phyloP scores from a whole-genome alignment of 2,329 filamentous ascomycete genomes.

The Beauveria australis region DNA sequence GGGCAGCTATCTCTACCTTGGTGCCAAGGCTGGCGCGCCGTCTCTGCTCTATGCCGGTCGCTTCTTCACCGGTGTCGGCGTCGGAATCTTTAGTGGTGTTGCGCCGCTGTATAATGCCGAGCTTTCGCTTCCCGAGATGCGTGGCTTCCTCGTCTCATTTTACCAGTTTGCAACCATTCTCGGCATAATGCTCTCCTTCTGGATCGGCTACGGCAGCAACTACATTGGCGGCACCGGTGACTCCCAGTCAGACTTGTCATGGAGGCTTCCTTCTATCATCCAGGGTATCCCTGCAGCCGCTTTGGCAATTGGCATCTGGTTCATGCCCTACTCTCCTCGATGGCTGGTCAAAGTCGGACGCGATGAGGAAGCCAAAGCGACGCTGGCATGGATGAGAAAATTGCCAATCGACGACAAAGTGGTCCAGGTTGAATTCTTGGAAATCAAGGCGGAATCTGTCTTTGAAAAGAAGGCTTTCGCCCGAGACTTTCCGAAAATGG shows the following conservation, averaged over 20 bases:
- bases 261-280: conserved; percentile 37
- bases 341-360: conserved; percentile 67
- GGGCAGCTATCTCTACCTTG: conserved; percentile 36
- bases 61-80: conserved; percentile 41
- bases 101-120: conserved; percentile 42
- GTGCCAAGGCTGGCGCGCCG: conserved; percentile 30
- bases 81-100: conserved; percentile 38
- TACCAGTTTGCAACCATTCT: conserved; percentile 56
- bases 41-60: conserved; percentile 38
- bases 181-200: conserved; percentile 45
- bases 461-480: conserved; percentile 67
- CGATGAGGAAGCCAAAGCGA: conserved; percentile 53
- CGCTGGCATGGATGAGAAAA: conserved; percentile 54
- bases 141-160: conserved; percentile 56
- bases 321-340: conserved; percentile 71
- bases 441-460: conserved; percentile 70
- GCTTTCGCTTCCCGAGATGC: conserved; percentile 53
- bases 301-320: conserved; percentile 62
- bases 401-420: conserved; percentile 55
- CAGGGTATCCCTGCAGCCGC: conserved; percentile 37
- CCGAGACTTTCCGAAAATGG: conserved; percentile 44
- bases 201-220: conserved; percentile 37
- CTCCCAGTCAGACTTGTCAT: conserved; percentile 31
- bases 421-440: conserved; percentile 68
- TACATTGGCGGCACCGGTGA: conserved; percentile 39